Evolutionary conservation across 345 rosid genomes (phyloP).

Genomic region (Gynandropsis gynandra): DNA sequence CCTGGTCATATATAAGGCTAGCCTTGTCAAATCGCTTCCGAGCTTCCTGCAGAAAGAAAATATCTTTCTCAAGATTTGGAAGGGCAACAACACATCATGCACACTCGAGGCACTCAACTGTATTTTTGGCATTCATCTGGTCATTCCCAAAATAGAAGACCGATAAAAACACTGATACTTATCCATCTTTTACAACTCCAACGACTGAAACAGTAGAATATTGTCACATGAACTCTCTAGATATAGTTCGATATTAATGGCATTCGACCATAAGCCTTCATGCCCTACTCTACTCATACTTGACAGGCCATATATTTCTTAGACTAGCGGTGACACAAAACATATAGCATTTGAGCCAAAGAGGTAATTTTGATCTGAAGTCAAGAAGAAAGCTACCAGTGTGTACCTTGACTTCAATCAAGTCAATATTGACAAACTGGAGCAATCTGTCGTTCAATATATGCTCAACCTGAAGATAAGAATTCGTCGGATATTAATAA

Average conservation of each 20-base stretch:
- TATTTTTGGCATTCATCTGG: background rate
- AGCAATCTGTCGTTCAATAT: slow-evolving; percentile 89
- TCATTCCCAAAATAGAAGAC: background rate
- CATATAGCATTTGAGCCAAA: too few species aligned
- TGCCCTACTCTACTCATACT: slow-evolving; percentile 3
- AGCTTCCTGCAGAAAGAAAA: slow-evolving; percentile 69
- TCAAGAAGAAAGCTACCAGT: slow-evolving; percentile 18
- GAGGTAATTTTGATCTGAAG: slow-evolving; percentile 1
- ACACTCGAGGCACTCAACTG: slow-evolving; percentile 8
- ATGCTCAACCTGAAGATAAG: slow-evolving; percentile 71
- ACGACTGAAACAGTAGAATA: background rate
- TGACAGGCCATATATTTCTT: too few species aligned
- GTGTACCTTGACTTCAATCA: slow-evolving; percentile 89
- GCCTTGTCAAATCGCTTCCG: slow-evolving; percentile 96
- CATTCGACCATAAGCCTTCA: too few species aligned
- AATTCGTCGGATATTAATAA: slow-evolving; percentile 10
- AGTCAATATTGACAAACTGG: slow-evolving; percentile 79
- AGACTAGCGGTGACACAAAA: too few species aligned
- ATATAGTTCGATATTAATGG: too few species aligned
- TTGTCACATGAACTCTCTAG: background rate
- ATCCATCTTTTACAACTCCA: slow-evolving; percentile 1
- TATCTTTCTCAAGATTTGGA: slow-evolving; percentile 25
- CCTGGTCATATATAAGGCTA: slow-evolving; percentile 92
- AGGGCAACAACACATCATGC: slow-evolving; percentile 8
- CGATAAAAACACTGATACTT: background rate